phyloP scores from a whole-genome alignment of 2,329 filamentous ascomycete genomes.

The Aureobasidium sp. region DNA sequence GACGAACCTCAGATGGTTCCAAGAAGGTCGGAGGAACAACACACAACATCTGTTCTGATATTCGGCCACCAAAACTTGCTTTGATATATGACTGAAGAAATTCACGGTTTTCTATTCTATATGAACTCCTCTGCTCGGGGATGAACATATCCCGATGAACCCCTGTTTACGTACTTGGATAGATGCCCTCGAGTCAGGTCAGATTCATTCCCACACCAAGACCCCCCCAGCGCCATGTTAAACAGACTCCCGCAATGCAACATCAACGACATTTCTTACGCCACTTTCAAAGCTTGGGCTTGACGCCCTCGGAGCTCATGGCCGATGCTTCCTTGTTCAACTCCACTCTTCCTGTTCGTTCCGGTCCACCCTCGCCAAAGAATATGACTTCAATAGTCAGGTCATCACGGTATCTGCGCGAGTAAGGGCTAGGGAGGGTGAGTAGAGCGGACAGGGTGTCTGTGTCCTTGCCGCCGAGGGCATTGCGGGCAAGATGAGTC shows the following conservation, averaged over 20 bases:
- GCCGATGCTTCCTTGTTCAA: conserved; percentile 77
- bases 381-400: conserved; percentile 97
- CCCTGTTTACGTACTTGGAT: not conserved
- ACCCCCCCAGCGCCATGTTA: not conserved
- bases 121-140: not conserved
- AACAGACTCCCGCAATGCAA: conserved; percentile 10
- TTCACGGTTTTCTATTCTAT: not conserved
- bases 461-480: conserved; percentile 81
- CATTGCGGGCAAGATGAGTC: conserved; percentile 90
- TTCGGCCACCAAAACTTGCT: not conserved
- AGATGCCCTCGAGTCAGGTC: not conserved
- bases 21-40: not conserved
- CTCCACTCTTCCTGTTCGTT: conserved; percentile 67
- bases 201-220: not conserved
- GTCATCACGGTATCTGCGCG: conserved; percentile 85
- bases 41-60: not conserved
- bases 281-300: conserved; percentile 17
- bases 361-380: conserved; percentile 71
- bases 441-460: conserved; percentile 90
- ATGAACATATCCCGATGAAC: not conserved
- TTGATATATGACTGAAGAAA: not conserved
- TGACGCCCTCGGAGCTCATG: conserved; percentile 17
- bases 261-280: not conserved
- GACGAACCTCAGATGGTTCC: too few species aligned
- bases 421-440: conserved; percentile 85